Conservation (phyloP, 768 basidiomycete species). For the Lactarius akahatsu region DNA sequence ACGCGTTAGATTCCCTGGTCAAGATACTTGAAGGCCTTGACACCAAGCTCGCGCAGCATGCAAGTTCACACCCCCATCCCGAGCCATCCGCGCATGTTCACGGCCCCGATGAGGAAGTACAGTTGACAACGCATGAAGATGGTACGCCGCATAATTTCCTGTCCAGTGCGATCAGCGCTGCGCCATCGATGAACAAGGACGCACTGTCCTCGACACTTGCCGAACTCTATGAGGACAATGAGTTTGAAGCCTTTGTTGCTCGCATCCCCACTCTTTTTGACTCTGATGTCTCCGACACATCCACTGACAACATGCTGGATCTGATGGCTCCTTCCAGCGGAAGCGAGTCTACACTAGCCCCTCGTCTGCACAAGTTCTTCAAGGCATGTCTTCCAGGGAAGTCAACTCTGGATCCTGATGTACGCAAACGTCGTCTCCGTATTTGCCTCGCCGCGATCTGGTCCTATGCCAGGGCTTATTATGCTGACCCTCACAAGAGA, state of each 20-base stretch:
- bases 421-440: background rate
- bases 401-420: background rate
- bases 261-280: constrained; percentile 1
- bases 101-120: background rate
- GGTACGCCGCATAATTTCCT: background rate
- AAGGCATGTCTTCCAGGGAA: constrained; percentile 4
- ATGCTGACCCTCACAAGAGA: background rate
- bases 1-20: background rate
- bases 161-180: background rate
- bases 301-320: background rate
- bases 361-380: background rate
- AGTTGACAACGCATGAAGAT: background rate
- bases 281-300: background rate
- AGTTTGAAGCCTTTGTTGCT: constrained; percentile 8
- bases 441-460: constrained; percentile 9
- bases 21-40: background rate
- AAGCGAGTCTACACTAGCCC: constrained; percentile 5
- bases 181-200: background rate
- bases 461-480: background rate
- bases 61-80: background rate
- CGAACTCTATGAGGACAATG: constrained; percentile 2
- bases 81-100: background rate
- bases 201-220: constrained; percentile 5
- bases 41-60: background rate
- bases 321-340: constrained; percentile 4